Percentiles rank a stretch among this genome's conserved stretches.
These are phyloP conservation scores for Beauveria scarabaeidicola DNA, from an alignment of 2,329 filamentous ascomycete species.

Conservation along the genomic window DNA sequence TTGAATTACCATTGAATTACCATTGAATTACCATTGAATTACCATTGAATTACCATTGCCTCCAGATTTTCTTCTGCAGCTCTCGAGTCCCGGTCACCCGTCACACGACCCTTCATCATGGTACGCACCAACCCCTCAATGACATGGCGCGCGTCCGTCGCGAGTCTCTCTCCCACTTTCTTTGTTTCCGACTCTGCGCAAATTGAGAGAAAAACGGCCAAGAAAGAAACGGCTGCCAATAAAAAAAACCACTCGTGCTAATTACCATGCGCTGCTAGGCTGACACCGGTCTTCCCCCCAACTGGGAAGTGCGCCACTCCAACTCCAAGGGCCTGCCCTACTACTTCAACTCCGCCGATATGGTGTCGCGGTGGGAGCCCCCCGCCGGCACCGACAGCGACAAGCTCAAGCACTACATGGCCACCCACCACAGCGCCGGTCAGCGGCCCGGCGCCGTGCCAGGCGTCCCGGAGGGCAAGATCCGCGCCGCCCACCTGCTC, in stretches of 20 bases:
- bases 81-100: neutral
- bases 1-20: too few species aligned
- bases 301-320: conserved; percentile 95
- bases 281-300: conserved; percentile 71
- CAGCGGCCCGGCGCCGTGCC: conserved; percentile 31
- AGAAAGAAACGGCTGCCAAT: neutral
- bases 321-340: conserved; percentile 98
- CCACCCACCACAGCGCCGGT: conserved; percentile 64
- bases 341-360: conserved; percentile 86
- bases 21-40: neutral
- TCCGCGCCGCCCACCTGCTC: conserved; percentile 83
- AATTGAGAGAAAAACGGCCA: too few species aligned
- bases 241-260: neutral
- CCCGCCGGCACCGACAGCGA: conserved; percentile 82
- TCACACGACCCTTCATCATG: neutral
- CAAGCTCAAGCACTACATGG: conserved; percentile 92
- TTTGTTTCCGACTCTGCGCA: too few species aligned
- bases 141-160: too few species aligned
- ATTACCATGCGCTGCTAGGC: conserved; percentile 32
- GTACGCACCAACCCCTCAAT: neutral
- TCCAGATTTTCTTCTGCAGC: too few species aligned
- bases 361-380: conserved; percentile 92
- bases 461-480: conserved; percentile 62
- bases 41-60: too few species aligned
- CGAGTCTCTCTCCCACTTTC: too few species aligned